Base-by-base conservation (phyloP, 2,329 filamentous ascomycete species). In the Colletotrichum euphorbiae region DNA sequence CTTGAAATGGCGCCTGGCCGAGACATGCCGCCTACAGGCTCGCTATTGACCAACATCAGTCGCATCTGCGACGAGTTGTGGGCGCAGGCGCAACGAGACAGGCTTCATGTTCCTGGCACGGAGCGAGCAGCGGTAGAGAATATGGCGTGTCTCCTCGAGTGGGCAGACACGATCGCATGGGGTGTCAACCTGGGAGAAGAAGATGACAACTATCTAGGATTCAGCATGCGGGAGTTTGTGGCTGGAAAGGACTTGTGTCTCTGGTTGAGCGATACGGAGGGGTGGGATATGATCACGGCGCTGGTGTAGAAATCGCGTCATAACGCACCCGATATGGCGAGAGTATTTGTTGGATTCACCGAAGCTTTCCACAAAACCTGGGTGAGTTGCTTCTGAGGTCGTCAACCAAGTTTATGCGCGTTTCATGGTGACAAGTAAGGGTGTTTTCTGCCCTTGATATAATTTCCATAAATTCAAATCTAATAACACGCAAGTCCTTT, bases 41-140 rank as follows among this genome's bases (percentile, higher is more conserved):
- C 71, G 15, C 74, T 79, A 2, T 72, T 77, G 15, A 69, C 72
- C 38, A 79, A 79, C 67, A 62, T 74, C 17, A 75, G 72, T 40
- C 66, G 54, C 40, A 77, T 79, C 40, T 77, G 76, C 70, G 71
- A 70, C 42, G 71, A 75, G 65, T 55, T 78, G 3, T 79, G 76
- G 77, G 69, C 67, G 11, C 73, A 74, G 15, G 74, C 77, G 24
- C 73, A 73, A 50, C 72, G 74, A n/a, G 74, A 76, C 43, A 71
- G 77, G 8, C 68, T 74, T 11, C 57, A 75, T 38, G 74, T 78
- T 7, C 71, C 74, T 33, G 71, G 72, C 36, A 69, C 74, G 13
- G 77, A 79, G 71, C 72, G 72, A 13, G 36, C 69, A 46, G 74
- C 74, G 11, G 71, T 74, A 48, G 70, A 71, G n/a, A 73, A 71